Base-by-base conservation (phyloP, 495 filamentous ascomycete species). In the Hypoxylon perforatum region DNA sequence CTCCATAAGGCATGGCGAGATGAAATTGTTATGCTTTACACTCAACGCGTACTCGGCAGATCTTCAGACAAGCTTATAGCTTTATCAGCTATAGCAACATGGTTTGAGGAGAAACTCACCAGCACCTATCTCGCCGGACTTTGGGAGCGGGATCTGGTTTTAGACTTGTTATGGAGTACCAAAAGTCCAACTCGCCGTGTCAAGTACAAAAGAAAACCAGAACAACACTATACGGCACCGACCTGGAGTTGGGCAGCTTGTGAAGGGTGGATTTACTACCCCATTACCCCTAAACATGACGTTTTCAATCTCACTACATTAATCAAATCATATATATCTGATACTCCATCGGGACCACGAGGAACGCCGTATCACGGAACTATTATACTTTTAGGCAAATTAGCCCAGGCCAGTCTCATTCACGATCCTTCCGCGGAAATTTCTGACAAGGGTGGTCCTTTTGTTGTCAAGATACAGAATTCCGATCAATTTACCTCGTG, bases 61-160 rank as follows among this genome's bases (percentile, higher is more conserved):
- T 18, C 17, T 18, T 4, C 9, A 23, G 44, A 46, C 18, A 46
- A 23, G 19, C 21, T 46, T 9, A 23, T 1, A 23, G 21, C 44
- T 9, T 19, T 23, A 6, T 42, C 44, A 3, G 21, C 44, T 4
- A 23, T 46, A 23, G 44, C 44, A 7, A 3, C 17, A 21, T 46
- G 8, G 19, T 46, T 46, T 46, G 15, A 46, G 12, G 8, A 8
- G 18, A 23, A 46, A 46, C 17, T 46, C 10, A 7, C 5, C 9
- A 10, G 10, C 18, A 46, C 1, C 2, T 46, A 46, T 23, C 18
- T 46, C 23, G 44, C 18, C 21, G 44, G 44, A 9, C 44, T 46
- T 46, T 46, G 44, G 44, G 14, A 42, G 39, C 44, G 23, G 12
- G 44, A 46, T 15, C 23, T 46, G 17, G 21, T 46, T 11, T 46